A percentile compares a stretch with the other conserved stretches of the same genome.
phyloP scores from a whole-genome alignment of 2,329 filamentous ascomycete genomes.

The Talaromyces atroroseus region DNA sequence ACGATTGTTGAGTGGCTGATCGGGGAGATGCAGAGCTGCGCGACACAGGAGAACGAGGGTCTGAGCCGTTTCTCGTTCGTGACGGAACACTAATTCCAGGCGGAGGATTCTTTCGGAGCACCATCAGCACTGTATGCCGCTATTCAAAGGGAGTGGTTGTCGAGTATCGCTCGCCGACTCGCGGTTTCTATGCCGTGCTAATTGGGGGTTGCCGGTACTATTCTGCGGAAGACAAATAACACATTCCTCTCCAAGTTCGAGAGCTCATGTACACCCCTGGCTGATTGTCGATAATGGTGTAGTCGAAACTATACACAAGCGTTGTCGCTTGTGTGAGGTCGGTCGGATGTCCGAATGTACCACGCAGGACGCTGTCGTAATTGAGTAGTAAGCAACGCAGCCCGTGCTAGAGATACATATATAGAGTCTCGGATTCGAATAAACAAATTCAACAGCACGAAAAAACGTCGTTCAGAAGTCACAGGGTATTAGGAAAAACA shows the following conservation, averaged over 20 bases:
- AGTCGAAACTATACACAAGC: not conserved
- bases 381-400: not conserved
- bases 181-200: not conserved
- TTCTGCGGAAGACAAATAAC: not conserved
- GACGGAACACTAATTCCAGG: conserved; percentile 30
- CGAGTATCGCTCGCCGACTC: not conserved
- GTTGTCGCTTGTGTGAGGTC: not conserved
- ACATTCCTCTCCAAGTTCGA: not conserved
- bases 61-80: conserved; percentile 26
- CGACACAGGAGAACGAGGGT: conserved; percentile 30
- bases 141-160: not conserved
- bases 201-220: not conserved
- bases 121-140: conserved; percentile 22
- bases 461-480: not conserved
- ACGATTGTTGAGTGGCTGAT: conserved; percentile 20
- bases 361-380: not conserved
- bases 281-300: not conserved
- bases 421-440: not conserved
- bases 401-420: not conserved
- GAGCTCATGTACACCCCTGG: not conserved
- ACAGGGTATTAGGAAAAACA: not conserved
- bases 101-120: conserved; percentile 35
- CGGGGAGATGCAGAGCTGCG: conserved; percentile 24
- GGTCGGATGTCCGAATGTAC: not conserved
- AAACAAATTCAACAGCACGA: not conserved